Evolutionary conservation across 345 rosid genomes (phyloP).

Genomic region (Lenwebbia sp.): DNA sequence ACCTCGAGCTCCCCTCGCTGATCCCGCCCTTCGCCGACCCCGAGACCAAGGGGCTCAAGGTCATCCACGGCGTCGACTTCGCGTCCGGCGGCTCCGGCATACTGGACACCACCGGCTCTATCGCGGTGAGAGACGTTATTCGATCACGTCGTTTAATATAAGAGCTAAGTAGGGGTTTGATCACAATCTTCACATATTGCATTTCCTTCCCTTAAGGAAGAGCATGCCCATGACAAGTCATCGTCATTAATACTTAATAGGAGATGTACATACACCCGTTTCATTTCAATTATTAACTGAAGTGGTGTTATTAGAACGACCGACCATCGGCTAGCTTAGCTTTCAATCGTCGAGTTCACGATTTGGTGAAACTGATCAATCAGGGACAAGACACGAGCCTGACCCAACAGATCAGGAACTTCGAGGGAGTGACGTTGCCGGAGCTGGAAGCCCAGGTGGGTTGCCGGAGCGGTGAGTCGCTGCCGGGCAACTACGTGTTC

Average conservation of each 20-base stretch:
- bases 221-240: background rate
- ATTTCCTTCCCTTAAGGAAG: background rate
- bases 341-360: background rate
- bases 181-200: background rate
- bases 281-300: too few species aligned
- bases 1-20: slow-evolving; percentile 23
- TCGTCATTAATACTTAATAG: too few species aligned
- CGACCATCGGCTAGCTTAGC: background rate
- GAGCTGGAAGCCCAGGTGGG: slow-evolving; percentile 19
- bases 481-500: slow-evolving; percentile 22
- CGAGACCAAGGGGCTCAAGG: slow-evolving; percentile 21
- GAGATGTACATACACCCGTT: too few species aligned
- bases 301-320: background rate
- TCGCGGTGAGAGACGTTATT: slow-evolving; percentile 11
- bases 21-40: slow-evolving; percentile 37
- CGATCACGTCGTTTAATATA: background rate
- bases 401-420: slow-evolving; percentile 33
- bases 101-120: slow-evolving; percentile 39
- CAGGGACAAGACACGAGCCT: slow-evolving; percentile 45
- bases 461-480: background rate
- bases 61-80: slow-evolving; percentile 38
- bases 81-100: slow-evolving; percentile 65
- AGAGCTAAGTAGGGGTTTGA: background rate
- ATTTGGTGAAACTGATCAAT: background rate
- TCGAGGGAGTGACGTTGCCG: slow-evolving; percentile 29